Evolutionary conservation across 2,329 filamentous ascomycete genomes (phyloP).

Genomic region (Sarocladium brachiariae): DNA sequence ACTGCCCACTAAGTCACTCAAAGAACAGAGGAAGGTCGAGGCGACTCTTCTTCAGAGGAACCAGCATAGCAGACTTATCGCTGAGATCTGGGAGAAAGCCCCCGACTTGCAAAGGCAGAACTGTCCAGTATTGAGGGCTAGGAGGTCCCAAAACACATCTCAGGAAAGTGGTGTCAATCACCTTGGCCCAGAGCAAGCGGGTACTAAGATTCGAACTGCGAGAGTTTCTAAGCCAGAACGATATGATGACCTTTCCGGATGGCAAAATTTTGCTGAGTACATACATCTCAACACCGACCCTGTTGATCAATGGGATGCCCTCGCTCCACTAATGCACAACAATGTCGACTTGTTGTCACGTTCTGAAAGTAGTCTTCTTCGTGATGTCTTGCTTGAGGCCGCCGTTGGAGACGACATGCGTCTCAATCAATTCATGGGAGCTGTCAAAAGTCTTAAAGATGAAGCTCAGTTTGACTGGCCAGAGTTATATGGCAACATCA

Average conservation of each 20-base stretch:
- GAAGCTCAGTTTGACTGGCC: conserved; percentile 39
- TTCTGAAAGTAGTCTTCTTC: conserved; percentile 19
- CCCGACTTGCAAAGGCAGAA: background rate
- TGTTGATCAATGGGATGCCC: background rate
- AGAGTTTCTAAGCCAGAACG: too few relatives aligned
- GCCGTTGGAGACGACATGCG: conserved; percentile 20
- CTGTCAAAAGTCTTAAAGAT: conserved; percentile 27
- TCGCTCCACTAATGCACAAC: background rate
- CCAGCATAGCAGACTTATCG: background rate
- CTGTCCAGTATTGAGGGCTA: too few relatives aligned
- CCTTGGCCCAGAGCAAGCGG: too few relatives aligned
- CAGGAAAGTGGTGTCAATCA: too few relatives aligned
- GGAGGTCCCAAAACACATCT: too few relatives aligned
- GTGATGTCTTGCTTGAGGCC: conserved; percentile 23
- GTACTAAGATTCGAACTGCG: too few relatives aligned
- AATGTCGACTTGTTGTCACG: conserved; percentile 16
- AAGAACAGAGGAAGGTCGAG: background rate
- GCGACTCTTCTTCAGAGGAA: background rate
- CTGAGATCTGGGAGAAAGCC: background rate
- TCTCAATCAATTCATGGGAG: conserved; percentile 20
- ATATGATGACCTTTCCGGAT: background rate
- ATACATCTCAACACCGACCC: background rate
- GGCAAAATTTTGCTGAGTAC: background rate
- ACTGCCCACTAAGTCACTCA: background rate
- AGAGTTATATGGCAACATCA: conserved; percentile 38